phyloP scores from a whole-genome alignment of 2,329 filamentous ascomycete genomes.

The Incumbomyces lentus region DNA sequence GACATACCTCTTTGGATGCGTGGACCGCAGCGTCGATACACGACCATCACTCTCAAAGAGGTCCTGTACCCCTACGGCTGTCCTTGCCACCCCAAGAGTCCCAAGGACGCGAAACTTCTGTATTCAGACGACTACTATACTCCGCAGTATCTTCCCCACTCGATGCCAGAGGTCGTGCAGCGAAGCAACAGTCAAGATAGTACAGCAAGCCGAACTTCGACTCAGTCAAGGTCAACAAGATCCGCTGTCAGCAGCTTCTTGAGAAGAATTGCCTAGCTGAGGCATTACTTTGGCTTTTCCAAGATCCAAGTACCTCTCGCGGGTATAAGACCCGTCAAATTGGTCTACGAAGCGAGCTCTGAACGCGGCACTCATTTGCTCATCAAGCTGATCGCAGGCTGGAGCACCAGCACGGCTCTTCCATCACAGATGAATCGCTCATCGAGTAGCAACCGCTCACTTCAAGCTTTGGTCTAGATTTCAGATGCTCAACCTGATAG shows the following conservation, averaged over 20 bases:
- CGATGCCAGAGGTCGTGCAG: neutral
- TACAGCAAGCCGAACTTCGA: neutral
- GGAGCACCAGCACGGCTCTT: too few relatives aligned
- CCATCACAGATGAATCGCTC: too few relatives aligned
- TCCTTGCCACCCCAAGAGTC: conserved; percentile 15
- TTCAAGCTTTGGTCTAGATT: too few relatives aligned
- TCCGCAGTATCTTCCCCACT: neutral
- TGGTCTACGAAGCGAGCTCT: too few relatives aligned
- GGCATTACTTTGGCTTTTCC: too few relatives aligned
- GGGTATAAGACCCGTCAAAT: too few relatives aligned
- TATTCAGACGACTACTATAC: neutral
- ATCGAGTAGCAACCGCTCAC: too few relatives aligned
- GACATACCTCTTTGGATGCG: neutral
- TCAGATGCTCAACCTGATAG: too few relatives aligned
- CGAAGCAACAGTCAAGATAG: conserved; percentile 3
- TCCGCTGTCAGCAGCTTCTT: neutral
- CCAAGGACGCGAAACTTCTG: neutral
- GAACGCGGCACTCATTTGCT: too few relatives aligned
- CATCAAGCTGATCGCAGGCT: too few relatives aligned
- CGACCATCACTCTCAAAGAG: conserved; percentile 20
- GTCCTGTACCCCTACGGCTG: conserved; percentile 18
- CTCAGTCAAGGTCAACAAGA: neutral
- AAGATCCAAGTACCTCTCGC: too few relatives aligned
- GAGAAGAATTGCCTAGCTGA: neutral
- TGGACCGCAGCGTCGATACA: conserved; percentile 10